phyloP scores from a whole-genome alignment of 2,329 filamentous ascomycete genomes.

The Ophiocordyceps unilateralis region DNA sequence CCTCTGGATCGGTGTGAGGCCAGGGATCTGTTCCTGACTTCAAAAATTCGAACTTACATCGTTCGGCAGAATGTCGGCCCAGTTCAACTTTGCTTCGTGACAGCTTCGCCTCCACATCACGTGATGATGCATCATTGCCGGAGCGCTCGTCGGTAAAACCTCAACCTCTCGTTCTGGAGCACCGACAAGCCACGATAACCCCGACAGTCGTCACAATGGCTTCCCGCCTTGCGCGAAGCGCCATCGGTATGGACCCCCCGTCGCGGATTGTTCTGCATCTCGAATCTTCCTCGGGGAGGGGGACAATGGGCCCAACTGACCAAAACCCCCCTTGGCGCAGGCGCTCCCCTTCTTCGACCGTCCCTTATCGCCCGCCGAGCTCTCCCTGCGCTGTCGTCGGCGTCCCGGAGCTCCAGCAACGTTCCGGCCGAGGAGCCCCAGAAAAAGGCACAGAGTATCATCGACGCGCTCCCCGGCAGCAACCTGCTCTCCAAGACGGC shows the following conservation, averaged over 20 bases:
- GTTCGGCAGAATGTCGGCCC: background rate
- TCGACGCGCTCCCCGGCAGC: conserved; percentile 85
- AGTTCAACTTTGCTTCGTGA: background rate
- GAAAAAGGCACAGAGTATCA: conserved; percentile 89
- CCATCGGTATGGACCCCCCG: conserved; percentile 51
- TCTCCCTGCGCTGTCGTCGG: conserved; percentile 56
- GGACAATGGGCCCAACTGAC: conserved; percentile 3
- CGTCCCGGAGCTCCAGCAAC: conserved; percentile 55
- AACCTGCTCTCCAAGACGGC: conserved; percentile 89
- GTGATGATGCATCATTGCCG: conserved; percentile 16
- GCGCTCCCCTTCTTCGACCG: conserved; percentile 81
- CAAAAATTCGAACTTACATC: background rate
- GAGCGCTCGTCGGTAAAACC: conserved; percentile 31
- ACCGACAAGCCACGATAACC: conserved; percentile 25
- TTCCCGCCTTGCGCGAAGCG: conserved; percentile 90
- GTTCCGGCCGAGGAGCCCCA: conserved; percentile 79
- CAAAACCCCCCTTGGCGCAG: conserved; percentile 26
- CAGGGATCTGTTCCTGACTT: background rate
- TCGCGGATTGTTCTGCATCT: too few species aligned
- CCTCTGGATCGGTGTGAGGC: too few species aligned
- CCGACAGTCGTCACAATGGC: conserved; percentile 52
- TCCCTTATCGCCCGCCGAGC: conserved; percentile 53
- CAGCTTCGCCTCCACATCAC: conserved; percentile 11
- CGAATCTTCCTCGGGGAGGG: too few species aligned
- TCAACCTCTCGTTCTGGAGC: conserved; percentile 21